These are phyloP conservation scores for Nannizzia gypsea DNA, from an alignment of 2,329 filamentous ascomycete genomes.

Conservation along the genomic window DNA sequence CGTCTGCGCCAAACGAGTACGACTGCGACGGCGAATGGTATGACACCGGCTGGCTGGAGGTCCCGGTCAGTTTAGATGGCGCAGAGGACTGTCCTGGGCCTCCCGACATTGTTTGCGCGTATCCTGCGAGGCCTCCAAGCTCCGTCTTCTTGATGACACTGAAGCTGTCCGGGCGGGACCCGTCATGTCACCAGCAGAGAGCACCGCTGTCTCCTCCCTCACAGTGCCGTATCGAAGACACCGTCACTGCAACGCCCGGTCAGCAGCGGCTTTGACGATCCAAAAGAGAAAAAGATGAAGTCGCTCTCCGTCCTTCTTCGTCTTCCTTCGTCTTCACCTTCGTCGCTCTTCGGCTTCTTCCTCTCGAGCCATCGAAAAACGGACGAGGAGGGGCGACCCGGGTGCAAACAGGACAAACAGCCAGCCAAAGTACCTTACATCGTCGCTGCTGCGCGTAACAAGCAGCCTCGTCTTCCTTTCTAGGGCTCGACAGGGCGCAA, in stretches of 20 bases:
- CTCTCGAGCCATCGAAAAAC: neutral
- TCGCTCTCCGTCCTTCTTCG: too few species aligned
- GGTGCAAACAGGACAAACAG: conserved; percentile 1
- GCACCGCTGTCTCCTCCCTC: neutral
- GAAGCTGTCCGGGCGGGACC: neutral
- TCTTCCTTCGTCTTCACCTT: too few species aligned
- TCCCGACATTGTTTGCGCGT: conserved; percentile 30
- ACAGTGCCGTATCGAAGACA: too few species aligned
- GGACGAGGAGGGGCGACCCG: neutral
- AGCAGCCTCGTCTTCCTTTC: neutral
- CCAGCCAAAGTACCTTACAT: neutral
- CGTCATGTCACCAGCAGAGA: too few species aligned
- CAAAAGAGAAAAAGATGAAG: neutral
- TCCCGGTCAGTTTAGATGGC: conserved; percentile 31
- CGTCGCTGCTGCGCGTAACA: neutral
- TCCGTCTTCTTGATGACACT: neutral
- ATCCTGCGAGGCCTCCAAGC: neutral
- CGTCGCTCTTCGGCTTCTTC: too few species aligned
- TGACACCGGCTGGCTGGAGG: conserved; percentile 23
- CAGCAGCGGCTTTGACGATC: neutral
- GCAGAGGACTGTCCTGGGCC: conserved; percentile 26
- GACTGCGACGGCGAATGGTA: conserved; percentile 20
- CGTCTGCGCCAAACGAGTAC: conserved; percentile 23
- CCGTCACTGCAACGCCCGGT: too few species aligned
- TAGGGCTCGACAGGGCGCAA: neutral